Evolutionary conservation across 306 rosid genomes (phyloP).

Genomic region (Medicago arabica): DNA sequence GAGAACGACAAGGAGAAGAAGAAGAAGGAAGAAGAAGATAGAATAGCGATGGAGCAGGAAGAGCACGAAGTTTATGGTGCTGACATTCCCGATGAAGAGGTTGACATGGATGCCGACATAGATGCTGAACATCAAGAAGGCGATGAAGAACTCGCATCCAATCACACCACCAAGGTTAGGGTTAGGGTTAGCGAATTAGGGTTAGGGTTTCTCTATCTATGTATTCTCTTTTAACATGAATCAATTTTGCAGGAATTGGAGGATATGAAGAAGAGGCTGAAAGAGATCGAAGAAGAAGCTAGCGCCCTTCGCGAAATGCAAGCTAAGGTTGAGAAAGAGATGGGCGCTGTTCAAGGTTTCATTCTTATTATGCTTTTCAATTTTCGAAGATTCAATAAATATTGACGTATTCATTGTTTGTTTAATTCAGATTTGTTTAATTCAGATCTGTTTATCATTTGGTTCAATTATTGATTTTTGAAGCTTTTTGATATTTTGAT

Average conservation of each 20-base stretch:
- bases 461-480: neutral
- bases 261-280: slow-evolving; percentile 98
- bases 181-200: neutral
- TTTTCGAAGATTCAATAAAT: neutral
- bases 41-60: slow-evolving; percentile 49
- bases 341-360: slow-evolving; percentile 87
- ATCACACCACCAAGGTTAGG: slow-evolving; percentile 47
- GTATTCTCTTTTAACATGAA: neutral
- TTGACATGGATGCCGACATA: slow-evolving; percentile 46
- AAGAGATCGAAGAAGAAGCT: slow-evolving; percentile 98
- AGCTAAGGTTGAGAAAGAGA: slow-evolving; percentile 99
- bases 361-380: neutral
- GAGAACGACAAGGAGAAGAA: neutral
- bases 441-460: slow-evolving; percentile 39
- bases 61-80: slow-evolving; percentile 57
- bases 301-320: slow-evolving; percentile 97
- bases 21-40: neutral
- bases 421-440: slow-evolving; percentile 36
- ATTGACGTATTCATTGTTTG: neutral
- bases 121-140: slow-evolving; percentile 43
- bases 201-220: neutral
- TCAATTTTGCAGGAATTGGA: slow-evolving; percentile 72
- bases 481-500: neutral
- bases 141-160: slow-evolving; percentile 36
- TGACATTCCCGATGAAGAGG: slow-evolving; percentile 54